Percentiles rank a stretch among this genome's conserved stretches.
phyloP scores from a whole-genome alignment of 192 early-diverging fungal genomes.

The Backusella tarrabulga region DNA sequence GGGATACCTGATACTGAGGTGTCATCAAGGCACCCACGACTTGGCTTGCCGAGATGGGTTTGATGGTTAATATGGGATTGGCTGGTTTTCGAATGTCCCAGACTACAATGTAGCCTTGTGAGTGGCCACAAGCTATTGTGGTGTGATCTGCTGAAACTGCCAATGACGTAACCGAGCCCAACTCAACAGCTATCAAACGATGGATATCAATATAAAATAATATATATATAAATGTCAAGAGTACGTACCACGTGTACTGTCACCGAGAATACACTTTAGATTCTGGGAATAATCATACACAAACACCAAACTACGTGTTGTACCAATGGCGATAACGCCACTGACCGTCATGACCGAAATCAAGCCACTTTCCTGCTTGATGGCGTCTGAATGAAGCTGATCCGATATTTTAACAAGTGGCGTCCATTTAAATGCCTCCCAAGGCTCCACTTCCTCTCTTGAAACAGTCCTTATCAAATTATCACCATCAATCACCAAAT shows the following conservation, averaged over 20 bases:
- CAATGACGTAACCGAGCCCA: constrained; percentile 56
- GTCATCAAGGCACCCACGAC: constrained; percentile 26
- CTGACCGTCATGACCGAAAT: constrained; percentile 41
- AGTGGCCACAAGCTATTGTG: constrained; percentile 53
- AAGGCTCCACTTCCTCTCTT: constrained; percentile 38
- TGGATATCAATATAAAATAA: not conserved
- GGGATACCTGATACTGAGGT: constrained; percentile 7
- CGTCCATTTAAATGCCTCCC: constrained; percentile 60
- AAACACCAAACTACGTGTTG: constrained; percentile 52
- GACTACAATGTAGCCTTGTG: constrained; percentile 52
- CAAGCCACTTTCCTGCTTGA: constrained; percentile 38
- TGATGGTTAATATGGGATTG: constrained; percentile 47
- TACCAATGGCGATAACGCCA: constrained; percentile 58
- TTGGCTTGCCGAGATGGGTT: constrained; percentile 48
- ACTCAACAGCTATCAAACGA: constrained; percentile 40
- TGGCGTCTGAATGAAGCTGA: constrained; percentile 49
- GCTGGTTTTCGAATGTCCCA: constrained; percentile 53
- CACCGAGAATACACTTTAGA: constrained; percentile 43
- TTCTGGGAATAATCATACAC: constrained; percentile 55
- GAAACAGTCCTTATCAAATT: not conserved
- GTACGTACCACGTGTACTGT: constrained; percentile 29
- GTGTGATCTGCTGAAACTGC: constrained; percentile 57
- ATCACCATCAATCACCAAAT: constrained; percentile 12
- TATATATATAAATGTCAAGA: not conserved
- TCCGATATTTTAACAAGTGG: constrained; percentile 55